Evolutionary conservation across 2,329 filamentous ascomycete species (phyloP), one percentile per base, ranked within the genome.

Genomic region (Cercospora brassicicola): DNA sequence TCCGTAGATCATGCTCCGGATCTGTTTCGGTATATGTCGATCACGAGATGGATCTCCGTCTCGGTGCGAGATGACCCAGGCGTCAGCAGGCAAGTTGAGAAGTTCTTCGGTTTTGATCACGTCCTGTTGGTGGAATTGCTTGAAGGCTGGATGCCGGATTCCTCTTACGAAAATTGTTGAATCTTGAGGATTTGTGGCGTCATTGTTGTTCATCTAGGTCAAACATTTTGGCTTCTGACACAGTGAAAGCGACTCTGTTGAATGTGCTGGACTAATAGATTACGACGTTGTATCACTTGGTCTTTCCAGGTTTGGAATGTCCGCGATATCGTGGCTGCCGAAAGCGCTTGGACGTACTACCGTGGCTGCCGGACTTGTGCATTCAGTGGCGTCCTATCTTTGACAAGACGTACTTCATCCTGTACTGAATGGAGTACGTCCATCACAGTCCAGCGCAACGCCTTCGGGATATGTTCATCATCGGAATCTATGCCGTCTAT

Each of bases 41-140:
- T 62, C 60, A 53, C 51, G 62, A 57, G 20, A 30, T 30, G 20
- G 48, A 26, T 18, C n/a, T 13, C 59, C 59, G 42, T 18, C 64
- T 67, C 60, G 65, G 61, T 64, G 42, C 26, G 36, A 67, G 61
- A 67, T 64, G 48, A 60, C 39, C 61, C 65, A 67, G 55, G 23
- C 10, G 28, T 48, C 31, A 48, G 28, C 45, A 45, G 23, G 9
- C 18, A 33, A 57, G 20, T n/a, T 28, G 53, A 31, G 53, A 18
- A n/a, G 13, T 20, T 55, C 4, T 55, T 20, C n/a, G 56, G 11
- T 11, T 55, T 48, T 36, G 4, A 11, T 10, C 28, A 18, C 51
- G 36, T 51, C 26, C 36, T 23, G 61, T 64, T 67, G 65, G 65
- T 67, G 65, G 65, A 67, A 67, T 59, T 42, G 23, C n/a, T 23